Percentiles rank a stretch among this genome's conserved stretches.
Evolutionary conservation across 345 rosid genomes (phyloP).

Genomic region (Zanthoxylum bungeanum): DNA sequence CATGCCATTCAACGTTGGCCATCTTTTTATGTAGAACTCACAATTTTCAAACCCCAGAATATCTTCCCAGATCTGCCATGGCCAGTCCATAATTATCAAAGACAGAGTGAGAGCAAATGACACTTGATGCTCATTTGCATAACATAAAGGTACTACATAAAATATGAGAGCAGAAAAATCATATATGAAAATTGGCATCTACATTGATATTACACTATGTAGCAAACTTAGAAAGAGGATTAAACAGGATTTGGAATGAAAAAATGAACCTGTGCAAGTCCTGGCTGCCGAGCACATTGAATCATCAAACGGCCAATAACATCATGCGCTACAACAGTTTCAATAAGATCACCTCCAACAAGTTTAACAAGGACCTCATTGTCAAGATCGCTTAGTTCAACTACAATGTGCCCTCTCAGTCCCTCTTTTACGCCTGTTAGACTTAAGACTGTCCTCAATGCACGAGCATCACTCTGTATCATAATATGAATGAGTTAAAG

Average conservation of each 20-base stretch:
- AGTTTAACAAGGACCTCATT: conserved; percentile 79
- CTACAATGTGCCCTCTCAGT: conserved; percentile 67
- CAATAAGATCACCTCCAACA: conserved; percentile 72
- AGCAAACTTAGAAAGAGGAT: not conserved
- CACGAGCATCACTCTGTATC: conserved; percentile 75
- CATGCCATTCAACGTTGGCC: conserved; percentile 67
- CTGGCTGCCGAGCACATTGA: conserved; percentile 82
- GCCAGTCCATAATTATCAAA: conserved; percentile 18
- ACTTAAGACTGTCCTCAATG: conserved; percentile 73
- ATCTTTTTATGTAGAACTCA: conserved; percentile 68
- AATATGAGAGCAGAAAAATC: not conserved
- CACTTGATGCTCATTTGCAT: not conserved
- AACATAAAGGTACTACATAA: not conserved
- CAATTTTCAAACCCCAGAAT: conserved; percentile 78
- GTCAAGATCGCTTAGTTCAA: conserved; percentile 75
- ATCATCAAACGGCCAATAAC: conserved; percentile 83
- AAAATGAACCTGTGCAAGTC: conserved; percentile 65
- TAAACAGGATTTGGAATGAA: not conserved
- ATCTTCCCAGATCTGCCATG: conserved; percentile 70
- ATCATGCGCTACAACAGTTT: conserved; percentile 81
- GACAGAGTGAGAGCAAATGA: conserved; percentile 1
- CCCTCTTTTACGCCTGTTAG: conserved; percentile 76
- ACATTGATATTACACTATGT: not conserved
- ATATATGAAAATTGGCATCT: conserved; percentile 6
- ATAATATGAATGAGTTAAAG: conserved; percentile 19